Evolutionary conservation across 208 protist genomes (phyloP).

Genomic region (Leptomonas seymouri): DNA sequence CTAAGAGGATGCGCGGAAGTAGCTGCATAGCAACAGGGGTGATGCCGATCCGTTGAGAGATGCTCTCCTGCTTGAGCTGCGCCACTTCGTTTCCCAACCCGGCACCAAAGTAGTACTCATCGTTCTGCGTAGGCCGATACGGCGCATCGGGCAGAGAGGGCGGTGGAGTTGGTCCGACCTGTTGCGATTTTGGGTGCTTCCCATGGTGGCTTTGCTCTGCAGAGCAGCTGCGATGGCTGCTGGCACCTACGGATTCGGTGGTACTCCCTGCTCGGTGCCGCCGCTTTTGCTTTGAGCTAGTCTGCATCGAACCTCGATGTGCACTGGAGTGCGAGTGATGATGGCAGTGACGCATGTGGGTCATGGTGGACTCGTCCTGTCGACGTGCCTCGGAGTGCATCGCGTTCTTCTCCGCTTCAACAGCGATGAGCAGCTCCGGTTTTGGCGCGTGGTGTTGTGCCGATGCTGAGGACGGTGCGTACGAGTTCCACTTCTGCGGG

Average conservation of each 20-base stretch:
- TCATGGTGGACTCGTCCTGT: constrained; percentile 15
- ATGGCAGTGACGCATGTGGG: background rate
- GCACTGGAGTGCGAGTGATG: background rate
- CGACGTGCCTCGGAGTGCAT: background rate
- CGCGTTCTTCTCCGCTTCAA: background rate
- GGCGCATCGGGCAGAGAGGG: constrained; percentile 8
- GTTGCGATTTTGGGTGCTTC: background rate
- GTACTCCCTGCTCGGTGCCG: background rate
- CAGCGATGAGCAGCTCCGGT: background rate
- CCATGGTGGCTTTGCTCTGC: background rate
- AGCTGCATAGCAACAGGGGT: constrained; percentile 19
- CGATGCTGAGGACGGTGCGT: background rate
- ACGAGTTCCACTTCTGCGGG: background rate
- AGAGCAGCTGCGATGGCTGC: background rate
- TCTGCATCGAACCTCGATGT: background rate
- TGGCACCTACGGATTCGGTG: background rate
- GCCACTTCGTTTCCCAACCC: constrained; percentile 16
- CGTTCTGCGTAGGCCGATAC: constrained; percentile 23
- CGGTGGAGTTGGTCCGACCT: background rate
- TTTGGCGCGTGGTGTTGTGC: background rate
- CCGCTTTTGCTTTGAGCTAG: background rate
- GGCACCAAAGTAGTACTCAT: constrained; percentile 25
- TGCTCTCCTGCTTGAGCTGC: background rate
- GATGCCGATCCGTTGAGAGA: constrained; percentile 23
- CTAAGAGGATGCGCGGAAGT: constrained; percentile 21